Evolutionary conservation across 2,329 filamentous ascomycete species (phyloP).

Genomic region (Penicillium sp.): DNA sequence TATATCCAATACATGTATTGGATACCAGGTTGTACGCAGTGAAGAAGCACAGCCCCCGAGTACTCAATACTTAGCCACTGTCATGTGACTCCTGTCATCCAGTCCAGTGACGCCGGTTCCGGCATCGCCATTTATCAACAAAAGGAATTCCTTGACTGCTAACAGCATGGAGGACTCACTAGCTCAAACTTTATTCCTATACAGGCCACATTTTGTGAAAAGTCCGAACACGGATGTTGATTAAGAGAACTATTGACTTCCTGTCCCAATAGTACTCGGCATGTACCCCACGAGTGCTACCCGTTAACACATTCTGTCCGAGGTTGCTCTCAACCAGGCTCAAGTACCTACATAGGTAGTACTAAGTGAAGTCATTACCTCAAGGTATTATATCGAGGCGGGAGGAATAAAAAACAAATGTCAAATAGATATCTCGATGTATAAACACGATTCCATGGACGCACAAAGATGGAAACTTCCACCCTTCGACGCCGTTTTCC

Average conservation of each 20-base stretch:
- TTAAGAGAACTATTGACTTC: background rate
- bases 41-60: background rate
- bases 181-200: background rate
- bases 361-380: background rate
- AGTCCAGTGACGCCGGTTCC: constrained; percentile 9
- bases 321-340: background rate
- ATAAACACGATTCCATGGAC: constrained; percentile 20
- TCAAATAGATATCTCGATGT: constrained; percentile 10
- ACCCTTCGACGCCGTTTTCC: constrained; percentile 17
- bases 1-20: background rate
- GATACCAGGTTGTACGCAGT: background rate
- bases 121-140: background rate
- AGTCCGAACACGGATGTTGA: background rate
- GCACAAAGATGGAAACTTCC: constrained; percentile 9
- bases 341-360: background rate
- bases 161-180: background rate
- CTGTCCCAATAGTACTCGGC: background rate
- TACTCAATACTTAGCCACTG: background rate
- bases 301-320: no score
- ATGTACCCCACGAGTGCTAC: background rate
- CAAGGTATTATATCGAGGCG: no score
- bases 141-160: background rate
- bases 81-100: background rate
- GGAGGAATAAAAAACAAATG: background rate
- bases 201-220: no score